These are phyloP conservation scores for Emergomyces orientalis DNA, from an alignment of 2,329 filamentous ascomycete species.

Conservation along the genomic window DNA sequence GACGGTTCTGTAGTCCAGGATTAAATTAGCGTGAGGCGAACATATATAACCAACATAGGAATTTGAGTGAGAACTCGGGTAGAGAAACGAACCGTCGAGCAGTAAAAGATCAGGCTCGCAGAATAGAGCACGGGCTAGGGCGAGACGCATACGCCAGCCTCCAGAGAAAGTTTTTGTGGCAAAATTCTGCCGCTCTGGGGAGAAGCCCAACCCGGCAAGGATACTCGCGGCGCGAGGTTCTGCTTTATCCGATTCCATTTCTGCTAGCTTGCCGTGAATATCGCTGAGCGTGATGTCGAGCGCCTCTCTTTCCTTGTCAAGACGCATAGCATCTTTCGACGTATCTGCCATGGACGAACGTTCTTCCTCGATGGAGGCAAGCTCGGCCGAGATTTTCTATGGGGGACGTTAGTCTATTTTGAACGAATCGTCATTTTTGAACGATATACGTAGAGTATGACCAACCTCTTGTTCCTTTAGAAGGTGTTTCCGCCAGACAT, in stretches of 20 bases:
- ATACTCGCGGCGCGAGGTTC: constrained; percentile 94
- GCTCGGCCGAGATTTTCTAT: constrained; percentile 64
- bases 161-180: constrained; percentile 97
- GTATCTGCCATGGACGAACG: constrained; percentile 79
- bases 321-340: constrained; percentile 71
- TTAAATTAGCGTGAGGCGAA: not conserved
- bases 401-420: not conserved
- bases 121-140: constrained; percentile 87
- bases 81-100: constrained; percentile 54
- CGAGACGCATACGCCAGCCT: constrained; percentile 98
- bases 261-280: constrained; percentile 80
- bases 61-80: not conserved
- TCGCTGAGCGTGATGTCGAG: constrained; percentile 86
- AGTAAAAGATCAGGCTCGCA: constrained; percentile 93
- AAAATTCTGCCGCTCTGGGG: constrained; percentile 78
- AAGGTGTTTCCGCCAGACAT: constrained; percentile 96
- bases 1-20: constrained; percentile 64
- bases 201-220: constrained; percentile 93
- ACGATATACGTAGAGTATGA: constrained; percentile 13
- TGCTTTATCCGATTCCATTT: constrained; percentile 99
- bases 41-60: not conserved
- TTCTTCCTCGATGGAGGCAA: constrained; percentile 68
- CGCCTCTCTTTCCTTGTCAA: constrained; percentile 81
- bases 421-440: constrained; percentile 9
- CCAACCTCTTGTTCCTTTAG: constrained; percentile 75